Conservation (phyloP, 2,329 filamentous ascomycete genomes). For the Alternaria infectoria region DNA sequence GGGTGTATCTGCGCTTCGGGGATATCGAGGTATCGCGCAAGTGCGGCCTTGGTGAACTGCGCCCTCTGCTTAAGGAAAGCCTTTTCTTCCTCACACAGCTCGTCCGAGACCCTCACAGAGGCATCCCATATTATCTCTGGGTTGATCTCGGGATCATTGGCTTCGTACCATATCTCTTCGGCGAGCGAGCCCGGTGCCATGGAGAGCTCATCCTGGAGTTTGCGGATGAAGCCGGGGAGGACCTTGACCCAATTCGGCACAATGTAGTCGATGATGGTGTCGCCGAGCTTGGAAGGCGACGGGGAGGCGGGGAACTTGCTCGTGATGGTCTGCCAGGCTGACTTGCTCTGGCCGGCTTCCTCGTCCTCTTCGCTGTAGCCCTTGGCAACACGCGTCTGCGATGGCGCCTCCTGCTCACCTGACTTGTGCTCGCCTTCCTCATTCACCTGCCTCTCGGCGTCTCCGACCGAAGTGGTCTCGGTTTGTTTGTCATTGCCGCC, state of each 20-base stretch:
- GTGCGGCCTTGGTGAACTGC: slow-evolving; percentile 70
- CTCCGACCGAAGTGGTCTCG: slow-evolving; percentile 24
- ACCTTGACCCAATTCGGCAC: slow-evolving; percentile 82
- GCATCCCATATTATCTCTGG: slow-evolving; percentile 88
- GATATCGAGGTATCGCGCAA: slow-evolving; percentile 83
- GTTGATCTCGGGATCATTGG: slow-evolving; percentile 80
- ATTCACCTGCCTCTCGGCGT: slow-evolving; percentile 23
- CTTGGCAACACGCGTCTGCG: slow-evolving; percentile 41
- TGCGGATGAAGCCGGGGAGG: slow-evolving; percentile 77
- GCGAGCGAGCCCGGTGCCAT: slow-evolving; percentile 87
- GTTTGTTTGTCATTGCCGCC: slow-evolving; percentile 18
- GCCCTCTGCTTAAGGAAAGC: slow-evolving; percentile 74
- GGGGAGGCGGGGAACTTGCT: slow-evolving; percentile 37
- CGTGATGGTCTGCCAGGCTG: slow-evolving; percentile 44
- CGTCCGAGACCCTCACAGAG: slow-evolving; percentile 77
- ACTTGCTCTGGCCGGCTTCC: slow-evolving; percentile 20
- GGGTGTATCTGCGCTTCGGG: slow-evolving; percentile 83
- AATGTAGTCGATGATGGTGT: slow-evolving; percentile 71
- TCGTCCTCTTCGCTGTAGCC: slow-evolving; percentile 30
- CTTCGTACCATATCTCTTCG: slow-evolving; percentile 91
- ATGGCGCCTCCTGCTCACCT: slow-evolving; percentile 42
- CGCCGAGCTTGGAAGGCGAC: slow-evolving; percentile 49
- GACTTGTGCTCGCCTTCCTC: slow-evolving; percentile 20
- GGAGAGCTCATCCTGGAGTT: slow-evolving; percentile 86
- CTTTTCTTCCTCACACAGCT: slow-evolving; percentile 84